Evolutionary conservation across 2,329 filamentous ascomycete genomes (phyloP).

Genomic region (Epichloe scottii): DNA sequence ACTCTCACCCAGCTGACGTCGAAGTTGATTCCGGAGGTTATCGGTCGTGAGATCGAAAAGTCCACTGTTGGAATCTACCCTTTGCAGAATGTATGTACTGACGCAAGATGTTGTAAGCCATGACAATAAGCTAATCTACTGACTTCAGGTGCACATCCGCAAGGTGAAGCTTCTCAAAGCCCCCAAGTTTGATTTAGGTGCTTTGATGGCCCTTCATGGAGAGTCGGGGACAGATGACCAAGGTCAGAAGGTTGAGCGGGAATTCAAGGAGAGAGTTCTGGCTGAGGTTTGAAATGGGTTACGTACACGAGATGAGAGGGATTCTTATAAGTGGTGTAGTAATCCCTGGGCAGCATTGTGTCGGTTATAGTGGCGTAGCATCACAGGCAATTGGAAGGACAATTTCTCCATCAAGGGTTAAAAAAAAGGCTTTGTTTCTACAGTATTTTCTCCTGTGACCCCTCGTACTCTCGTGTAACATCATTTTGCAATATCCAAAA

Average conservation of each 20-base stretch:
- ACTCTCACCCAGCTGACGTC: constrained; percentile 91
- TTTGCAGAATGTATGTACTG: constrained; percentile 77
- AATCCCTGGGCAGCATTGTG: constrained; percentile 24
- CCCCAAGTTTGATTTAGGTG: constrained; percentile 98
- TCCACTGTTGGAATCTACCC: constrained; percentile 98
- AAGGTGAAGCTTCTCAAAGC: constrained; percentile 99
- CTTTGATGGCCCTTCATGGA: constrained; percentile 91
- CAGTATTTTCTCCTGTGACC: no score
- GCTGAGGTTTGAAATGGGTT: constrained; percentile 66
- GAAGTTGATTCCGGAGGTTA: constrained; percentile 99
- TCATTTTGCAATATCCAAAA: no score
- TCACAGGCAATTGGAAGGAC: constrained; percentile 28
- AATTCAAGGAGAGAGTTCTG: constrained; percentile 98
- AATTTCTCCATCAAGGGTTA: constrained; percentile 25
- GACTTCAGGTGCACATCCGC: constrained; percentile 86
- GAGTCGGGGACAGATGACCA: constrained; percentile 93
- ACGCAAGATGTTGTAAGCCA: neutral
- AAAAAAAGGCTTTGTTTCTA: constrained; percentile 19
- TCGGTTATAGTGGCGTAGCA: constrained; percentile 33
- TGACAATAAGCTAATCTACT: neutral
- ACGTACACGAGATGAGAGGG: constrained; percentile 19
- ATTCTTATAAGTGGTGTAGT: constrained; percentile 20
- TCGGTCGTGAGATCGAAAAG: constrained; percentile 99
- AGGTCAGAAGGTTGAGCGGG: constrained; percentile 96
- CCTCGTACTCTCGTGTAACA: no score